Evolutionary conservation across 805 yeast genomes (phyloP).

Genomic region (Yarrowia sp.): DNA sequence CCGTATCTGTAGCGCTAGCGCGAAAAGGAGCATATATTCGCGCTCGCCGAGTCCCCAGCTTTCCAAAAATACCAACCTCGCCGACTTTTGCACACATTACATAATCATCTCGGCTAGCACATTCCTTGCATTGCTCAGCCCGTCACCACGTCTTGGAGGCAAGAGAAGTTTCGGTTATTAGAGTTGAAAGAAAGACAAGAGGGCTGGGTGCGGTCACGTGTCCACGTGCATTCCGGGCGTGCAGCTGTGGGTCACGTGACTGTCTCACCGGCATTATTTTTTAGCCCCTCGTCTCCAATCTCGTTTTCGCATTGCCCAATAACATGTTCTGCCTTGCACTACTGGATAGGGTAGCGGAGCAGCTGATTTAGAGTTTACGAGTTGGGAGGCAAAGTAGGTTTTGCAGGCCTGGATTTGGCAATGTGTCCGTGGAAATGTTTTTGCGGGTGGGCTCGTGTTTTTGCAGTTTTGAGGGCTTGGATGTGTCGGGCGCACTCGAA

Average conservation of each 20-base stretch:
- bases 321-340: background rate
- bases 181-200: background rate
- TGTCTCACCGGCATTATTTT: too few relatives aligned
- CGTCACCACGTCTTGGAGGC: constrained; percentile 1
- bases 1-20: too few relatives aligned
- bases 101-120: background rate
- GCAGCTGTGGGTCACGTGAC: too few relatives aligned
- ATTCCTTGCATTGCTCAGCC: background rate
- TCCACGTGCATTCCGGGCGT: too few relatives aligned
- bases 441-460: background rate
- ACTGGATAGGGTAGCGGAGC: constrained; percentile 24
- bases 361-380: background rate
- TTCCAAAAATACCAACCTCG: background rate
- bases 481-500: background rate
- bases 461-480: too few relatives aligned
- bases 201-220: background rate
- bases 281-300: too few relatives aligned
- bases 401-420: constrained; percentile 7
- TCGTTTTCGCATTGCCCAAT: background rate
- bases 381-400: constrained; percentile 12
- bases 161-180: constrained; percentile 12
- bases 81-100: too few relatives aligned
- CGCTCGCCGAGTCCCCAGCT: too few relatives aligned
- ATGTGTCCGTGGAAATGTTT: background rate
- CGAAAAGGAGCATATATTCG: too few relatives aligned